These are phyloP conservation scores for Rhodosporidiobolus odoratus DNA, from an alignment of 768 basidiomycete genomes.

Conservation along the genomic window DNA sequence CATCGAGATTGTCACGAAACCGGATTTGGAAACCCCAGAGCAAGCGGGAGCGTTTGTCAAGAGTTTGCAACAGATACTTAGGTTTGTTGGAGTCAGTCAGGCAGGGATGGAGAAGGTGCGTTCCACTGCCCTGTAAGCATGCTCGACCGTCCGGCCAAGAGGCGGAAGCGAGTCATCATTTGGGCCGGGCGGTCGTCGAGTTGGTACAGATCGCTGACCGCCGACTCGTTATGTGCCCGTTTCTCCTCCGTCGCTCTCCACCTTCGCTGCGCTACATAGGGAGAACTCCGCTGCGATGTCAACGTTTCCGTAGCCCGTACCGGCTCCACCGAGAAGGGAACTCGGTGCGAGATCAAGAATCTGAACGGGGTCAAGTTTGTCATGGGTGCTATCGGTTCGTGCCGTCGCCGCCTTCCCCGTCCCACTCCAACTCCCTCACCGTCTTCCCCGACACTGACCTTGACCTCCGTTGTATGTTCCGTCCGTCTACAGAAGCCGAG, in stretches of 20 bases:
- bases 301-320: conserved; percentile 77
- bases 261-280: conserved; percentile 52
- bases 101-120: conserved; percentile 93
- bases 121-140: neutral
- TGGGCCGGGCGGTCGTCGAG: too few relatives aligned
- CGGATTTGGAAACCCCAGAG: conserved; percentile 83
- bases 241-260: neutral
- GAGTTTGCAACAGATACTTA: conserved; percentile 70
- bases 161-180: too few relatives aligned
- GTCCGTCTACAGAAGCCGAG: conserved; percentile 60
- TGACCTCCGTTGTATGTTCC: too few relatives aligned
- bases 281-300: conserved; percentile 88
- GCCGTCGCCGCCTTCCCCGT: neutral
- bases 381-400: conserved; percentile 71
- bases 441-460: neutral
- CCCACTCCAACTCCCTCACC: neutral
- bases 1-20: conserved; percentile 93
- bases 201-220: too few relatives aligned
- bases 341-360: conserved; percentile 94
- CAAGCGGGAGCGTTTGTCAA: conserved; percentile 84
- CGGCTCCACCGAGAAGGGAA: conserved; percentile 53
- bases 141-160: too few relatives aligned
- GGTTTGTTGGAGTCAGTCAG: conserved; percentile 80
- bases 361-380: conserved; percentile 84
- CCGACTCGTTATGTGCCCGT: neutral